These are phyloP conservation scores for Lycium ferocissimum DNA, from an alignment of 257 asterid species.

Conservation along the genomic window DNA sequence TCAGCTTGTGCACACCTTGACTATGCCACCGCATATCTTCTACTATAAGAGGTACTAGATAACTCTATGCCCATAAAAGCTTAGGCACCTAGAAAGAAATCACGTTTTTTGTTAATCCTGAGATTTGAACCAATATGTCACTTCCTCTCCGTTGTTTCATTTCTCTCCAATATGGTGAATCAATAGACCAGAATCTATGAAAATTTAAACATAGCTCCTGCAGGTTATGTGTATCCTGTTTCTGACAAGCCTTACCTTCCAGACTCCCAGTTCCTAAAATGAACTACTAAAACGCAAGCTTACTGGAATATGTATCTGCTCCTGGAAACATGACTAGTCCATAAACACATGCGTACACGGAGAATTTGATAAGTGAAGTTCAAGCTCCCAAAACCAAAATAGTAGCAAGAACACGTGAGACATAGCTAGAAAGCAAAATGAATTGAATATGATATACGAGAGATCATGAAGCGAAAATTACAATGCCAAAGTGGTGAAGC, in stretches of 20 bases:
- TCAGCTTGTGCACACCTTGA: background rate
- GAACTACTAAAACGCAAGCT: background rate
- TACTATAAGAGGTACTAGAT: background rate
- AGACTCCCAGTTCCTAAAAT: background rate
- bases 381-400: background rate
- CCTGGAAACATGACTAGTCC: background rate
- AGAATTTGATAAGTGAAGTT: background rate
- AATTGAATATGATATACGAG: background rate
- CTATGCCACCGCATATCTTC: background rate
- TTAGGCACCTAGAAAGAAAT: background rate
- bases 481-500: background rate
- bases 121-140: background rate
- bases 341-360: background rate
- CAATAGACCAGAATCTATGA: background rate
- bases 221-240: background rate
- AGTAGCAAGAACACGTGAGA: background rate
- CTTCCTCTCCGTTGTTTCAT: background rate
- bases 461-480: background rate
- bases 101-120: background rate
- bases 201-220: background rate
- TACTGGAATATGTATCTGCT: background rate
- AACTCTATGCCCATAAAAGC: background rate
- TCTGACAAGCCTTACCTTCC: constrained; percentile 2
- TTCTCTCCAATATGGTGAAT: background rate
- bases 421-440: constrained; percentile 9